These are phyloP conservation scores for Saturnispora quitensis DNA, from an alignment of 805 yeast species.

Conservation along the genomic window DNA sequence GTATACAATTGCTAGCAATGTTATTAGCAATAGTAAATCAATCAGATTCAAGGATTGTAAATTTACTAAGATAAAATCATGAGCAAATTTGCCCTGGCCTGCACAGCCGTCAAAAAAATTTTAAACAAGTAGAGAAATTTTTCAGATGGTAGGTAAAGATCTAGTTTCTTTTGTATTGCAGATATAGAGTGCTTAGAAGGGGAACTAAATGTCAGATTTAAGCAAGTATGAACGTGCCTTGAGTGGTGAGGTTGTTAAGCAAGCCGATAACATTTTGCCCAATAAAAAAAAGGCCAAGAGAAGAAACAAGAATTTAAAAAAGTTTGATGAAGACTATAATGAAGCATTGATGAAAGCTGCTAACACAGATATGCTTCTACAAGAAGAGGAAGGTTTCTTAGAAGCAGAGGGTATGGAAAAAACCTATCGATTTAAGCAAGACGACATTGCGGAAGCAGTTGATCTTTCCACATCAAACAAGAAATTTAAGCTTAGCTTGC, in stretches of 20 bases:
- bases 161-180: neutral
- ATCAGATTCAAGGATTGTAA: neutral
- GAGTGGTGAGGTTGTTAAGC: neutral
- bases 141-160: neutral
- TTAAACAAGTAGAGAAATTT: neutral
- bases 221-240: conserved; percentile 5
- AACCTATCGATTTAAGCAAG: conserved; percentile 77
- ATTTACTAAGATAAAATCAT: neutral
- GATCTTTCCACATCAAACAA: conserved; percentile 71
- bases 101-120: neutral
- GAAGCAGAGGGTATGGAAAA: conserved; percentile 96
- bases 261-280: neutral
- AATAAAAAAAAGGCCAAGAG: conserved; percentile 1
- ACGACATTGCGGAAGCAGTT: conserved; percentile 65
- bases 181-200: neutral
- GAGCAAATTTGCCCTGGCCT: neutral
- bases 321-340: conserved; percentile 61
- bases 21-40: neutral
- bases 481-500: conserved; percentile 60
- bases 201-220: conserved; percentile 4
- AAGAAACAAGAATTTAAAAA: conserved; percentile 35
- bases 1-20: neutral
- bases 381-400: conserved; percentile 76
- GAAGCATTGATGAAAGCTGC: conserved; percentile 80
- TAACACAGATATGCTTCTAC: conserved; percentile 73